These are phyloP conservation scores for Calophaca sinica DNA, from an alignment of 306 rosid genomes.

Conservation along the genomic window DNA sequence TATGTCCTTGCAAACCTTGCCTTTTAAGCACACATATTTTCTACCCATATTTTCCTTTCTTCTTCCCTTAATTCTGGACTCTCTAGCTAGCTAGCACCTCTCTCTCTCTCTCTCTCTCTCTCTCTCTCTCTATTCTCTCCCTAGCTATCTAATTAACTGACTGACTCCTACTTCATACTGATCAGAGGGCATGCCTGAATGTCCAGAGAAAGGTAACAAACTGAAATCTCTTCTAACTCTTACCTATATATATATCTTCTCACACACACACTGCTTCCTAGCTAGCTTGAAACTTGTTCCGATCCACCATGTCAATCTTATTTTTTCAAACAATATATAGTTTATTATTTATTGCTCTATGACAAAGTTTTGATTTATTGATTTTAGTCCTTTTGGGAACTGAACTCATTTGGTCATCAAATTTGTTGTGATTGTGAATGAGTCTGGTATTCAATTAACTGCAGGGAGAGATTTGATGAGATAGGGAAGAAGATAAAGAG, in stretches of 20 bases:
- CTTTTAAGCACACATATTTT: conserved; percentile 72
- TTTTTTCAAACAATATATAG: background rate
- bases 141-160: background rate
- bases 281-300: no score
- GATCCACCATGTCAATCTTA: background rate
- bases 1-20: conserved; percentile 64
- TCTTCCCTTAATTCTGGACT: conserved; percentile 40
- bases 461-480: conserved; percentile 83
- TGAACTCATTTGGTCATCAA: background rate
- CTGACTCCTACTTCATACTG: conserved; percentile 53
- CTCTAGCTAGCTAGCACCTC: conserved; percentile 22
- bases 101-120: conserved; percentile 43
- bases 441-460: background rate
- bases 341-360: background rate
- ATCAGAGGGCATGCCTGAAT: conserved; percentile 91
- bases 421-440: background rate
- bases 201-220: conserved; percentile 95
- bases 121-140: conserved; percentile 48
- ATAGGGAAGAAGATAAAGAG: conserved; percentile 88
- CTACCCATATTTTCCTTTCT: conserved; percentile 58
- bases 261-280: background rate
- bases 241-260: background rate
- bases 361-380: background rate
- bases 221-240: conserved; percentile 24
- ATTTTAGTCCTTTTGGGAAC: background rate